Conservation (phyloP, 2,329 filamentous ascomycete genomes). For the Thyridium curvatum region DNA sequence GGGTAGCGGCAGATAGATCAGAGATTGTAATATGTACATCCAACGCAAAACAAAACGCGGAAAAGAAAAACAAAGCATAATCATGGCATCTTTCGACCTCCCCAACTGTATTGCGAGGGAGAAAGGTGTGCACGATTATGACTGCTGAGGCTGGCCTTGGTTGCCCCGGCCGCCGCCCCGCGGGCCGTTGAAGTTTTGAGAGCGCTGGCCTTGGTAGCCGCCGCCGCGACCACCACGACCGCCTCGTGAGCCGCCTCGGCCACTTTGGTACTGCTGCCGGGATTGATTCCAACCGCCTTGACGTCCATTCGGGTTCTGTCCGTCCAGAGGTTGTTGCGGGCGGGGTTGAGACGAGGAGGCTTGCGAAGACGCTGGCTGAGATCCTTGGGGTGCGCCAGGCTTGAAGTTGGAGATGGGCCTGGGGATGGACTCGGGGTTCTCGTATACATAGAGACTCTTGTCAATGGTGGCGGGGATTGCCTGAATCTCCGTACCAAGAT, state of each 20-base stretch:
- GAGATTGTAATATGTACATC: too few species aligned
- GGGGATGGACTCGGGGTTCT: conserved; percentile 90
- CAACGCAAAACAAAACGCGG: conserved; percentile 1
- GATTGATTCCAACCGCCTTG: conserved; percentile 16
- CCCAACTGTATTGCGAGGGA: conserved; percentile 3
- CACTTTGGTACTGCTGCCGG: conserved; percentile 19
- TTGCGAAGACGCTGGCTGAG: conserved; percentile 7
- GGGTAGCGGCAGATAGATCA: too few species aligned
- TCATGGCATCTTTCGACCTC: neutral
- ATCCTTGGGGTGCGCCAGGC: conserved; percentile 17
- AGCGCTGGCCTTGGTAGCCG: conserved; percentile 16
- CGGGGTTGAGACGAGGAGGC: conserved; percentile 11
- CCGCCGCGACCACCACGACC: conserved; percentile 15
- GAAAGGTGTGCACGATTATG: conserved; percentile 7
- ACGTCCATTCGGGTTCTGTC: conserved; percentile 23
- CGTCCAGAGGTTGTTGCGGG: conserved; percentile 16
- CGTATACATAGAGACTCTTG: conserved; percentile 97
- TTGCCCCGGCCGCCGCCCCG: conserved; percentile 15
- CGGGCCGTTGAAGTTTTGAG: conserved; percentile 26
- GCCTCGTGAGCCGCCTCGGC: conserved; percentile 20
- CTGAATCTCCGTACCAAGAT: conserved; percentile 94
- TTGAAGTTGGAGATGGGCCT: conserved; percentile 59
- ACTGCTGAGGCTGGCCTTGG: conserved; percentile 20
- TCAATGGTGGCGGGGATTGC: conserved; percentile 93
- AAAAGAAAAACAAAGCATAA: neutral